Conservation (phyloP, 164 flowering plant genomes). For the Paratinospora sagittata region DNA sequence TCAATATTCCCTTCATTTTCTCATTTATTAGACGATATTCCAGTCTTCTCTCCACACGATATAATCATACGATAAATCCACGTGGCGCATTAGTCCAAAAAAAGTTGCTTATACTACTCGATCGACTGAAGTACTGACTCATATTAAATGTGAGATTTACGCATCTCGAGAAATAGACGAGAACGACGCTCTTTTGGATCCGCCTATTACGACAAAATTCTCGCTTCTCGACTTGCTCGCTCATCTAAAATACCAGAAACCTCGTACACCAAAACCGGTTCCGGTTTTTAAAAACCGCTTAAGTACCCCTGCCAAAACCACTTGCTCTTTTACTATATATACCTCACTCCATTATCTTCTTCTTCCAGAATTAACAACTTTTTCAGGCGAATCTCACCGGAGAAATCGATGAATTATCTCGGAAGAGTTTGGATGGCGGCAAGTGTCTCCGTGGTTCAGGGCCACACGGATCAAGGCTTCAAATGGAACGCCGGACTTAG, state of each 20-base stretch:
- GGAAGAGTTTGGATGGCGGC: conserved; percentile 54
- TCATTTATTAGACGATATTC: neutral
- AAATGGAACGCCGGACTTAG: no score
- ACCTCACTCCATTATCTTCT: neutral
- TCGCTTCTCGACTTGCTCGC: neutral
- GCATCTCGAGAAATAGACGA: neutral
- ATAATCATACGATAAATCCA: neutral
- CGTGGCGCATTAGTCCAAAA: neutral
- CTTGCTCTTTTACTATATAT: neutral
- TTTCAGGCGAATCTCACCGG: conserved; percentile 4
- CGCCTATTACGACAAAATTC: neutral
- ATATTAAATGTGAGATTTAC: neutral
- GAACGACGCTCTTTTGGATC: neutral
- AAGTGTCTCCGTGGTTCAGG: conserved; percentile 38
- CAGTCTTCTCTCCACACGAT: neutral
- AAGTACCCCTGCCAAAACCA: neutral
- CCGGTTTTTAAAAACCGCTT: neutral
- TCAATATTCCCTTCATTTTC: no score
- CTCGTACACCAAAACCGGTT: neutral
- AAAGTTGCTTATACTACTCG: neutral
- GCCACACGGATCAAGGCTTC: no score
- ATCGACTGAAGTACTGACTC: neutral
- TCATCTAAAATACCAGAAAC: neutral
- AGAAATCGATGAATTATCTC: conserved; percentile 34
- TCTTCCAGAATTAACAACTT: neutral